phyloP scores from a whole-genome alignment of 2,329 filamentous ascomycete species.

The Pleomassaria siparia region DNA sequence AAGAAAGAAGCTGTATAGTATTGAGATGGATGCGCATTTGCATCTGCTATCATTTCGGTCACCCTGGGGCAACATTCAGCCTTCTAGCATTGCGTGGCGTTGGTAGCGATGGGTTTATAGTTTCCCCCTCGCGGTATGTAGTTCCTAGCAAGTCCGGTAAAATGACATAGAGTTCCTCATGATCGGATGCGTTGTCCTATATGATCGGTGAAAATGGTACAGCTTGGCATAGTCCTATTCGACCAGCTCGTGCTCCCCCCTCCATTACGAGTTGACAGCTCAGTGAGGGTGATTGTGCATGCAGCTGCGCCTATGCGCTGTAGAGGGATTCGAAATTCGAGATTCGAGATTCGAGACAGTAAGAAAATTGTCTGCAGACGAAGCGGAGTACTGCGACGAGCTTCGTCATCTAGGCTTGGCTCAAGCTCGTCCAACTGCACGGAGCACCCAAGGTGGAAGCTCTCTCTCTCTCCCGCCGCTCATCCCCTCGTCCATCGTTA shows the following conservation, averaged over 20 bases:
- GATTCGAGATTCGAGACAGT: slow-evolving; percentile 1
- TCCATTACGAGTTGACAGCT: slow-evolving; percentile 13
- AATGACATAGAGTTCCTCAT: slow-evolving; percentile 39
- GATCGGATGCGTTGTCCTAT: slow-evolving; percentile 37
- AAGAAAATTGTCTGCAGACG: not conserved
- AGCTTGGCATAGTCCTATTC: slow-evolving; percentile 21
- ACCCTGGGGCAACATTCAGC: slow-evolving; percentile 6
- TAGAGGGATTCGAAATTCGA: slow-evolving; percentile 15
- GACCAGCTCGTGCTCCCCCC: slow-evolving; percentile 6
- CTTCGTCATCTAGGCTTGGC: slow-evolving; percentile 13
- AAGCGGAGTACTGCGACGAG: slow-evolving; percentile 7
- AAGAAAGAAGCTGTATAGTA: slow-evolving; percentile 59
- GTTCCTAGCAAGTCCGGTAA: slow-evolving; percentile 23
- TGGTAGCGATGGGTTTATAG: slow-evolving; percentile 8
- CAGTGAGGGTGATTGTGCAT: slow-evolving; percentile 25
- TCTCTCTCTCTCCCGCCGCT: slow-evolving; percentile 3
- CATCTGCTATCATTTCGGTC: slow-evolving; percentile 9
- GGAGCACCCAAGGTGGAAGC: slow-evolving; percentile 5
- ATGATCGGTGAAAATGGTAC: slow-evolving; percentile 29
- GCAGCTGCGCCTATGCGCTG: slow-evolving; percentile 41
- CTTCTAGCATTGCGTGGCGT: slow-evolving; percentile 38
- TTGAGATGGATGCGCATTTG: not conserved
- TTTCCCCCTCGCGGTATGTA: slow-evolving; percentile 8
- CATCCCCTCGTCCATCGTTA: not conserved
- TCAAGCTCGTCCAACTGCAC: slow-evolving; percentile 7